Base-by-base conservation (phyloP, 202 grass and related monocot species). In the Hordeum pubiflorum region DNA sequence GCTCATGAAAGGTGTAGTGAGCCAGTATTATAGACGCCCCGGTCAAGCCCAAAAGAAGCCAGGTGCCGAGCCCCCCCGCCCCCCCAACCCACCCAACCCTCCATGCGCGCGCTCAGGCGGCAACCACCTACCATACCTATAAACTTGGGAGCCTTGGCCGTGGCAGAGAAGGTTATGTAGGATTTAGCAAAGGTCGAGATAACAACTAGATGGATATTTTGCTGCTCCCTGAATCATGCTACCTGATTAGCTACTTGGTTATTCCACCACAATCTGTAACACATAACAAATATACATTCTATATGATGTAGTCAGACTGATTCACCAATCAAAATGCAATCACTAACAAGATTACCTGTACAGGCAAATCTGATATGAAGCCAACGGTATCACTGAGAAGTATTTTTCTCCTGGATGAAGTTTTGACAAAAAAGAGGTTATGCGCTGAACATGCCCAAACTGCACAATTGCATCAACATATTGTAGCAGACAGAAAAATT, bases 321-420 rank as follows among this genome's bases (percentile, higher is more conserved):
- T 80, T 81, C 63, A 37, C 32, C 82, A 61, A 29, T 76, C 13
- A 58, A 85, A 67, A 77, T 52, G 17, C 20, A 78, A 76, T 60
- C 48, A 37, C 89, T 37, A 69, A 70, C 76, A 67, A 52, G 62
- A 41, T 76, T 89, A 94, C 95, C 92, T 98, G 95, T 43, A 93
- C 62, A 89, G 95, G 95, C 76, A 98, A 91, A 89, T 98, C 92
- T 82, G 90, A 94, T 71, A 98, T 98, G 82, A 98, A 98, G 39
- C 95, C 92, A 83, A 98, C 92, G 3, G 92, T 98, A 79, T 98
- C 92, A 14, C 92, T 94, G 81, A 98, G 84, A 88, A 98, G 88
- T 80, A 69, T 41, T 82, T 93, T 97, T 80, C 63, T 92, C 90
- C 95, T 97, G 78, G 66, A 79, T 79, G 76, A 10, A 32, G 79